A percentile compares a stretch with the other conserved stretches of the same genome.
Conservation (phyloP, 768 basidiomycete genomes). For the Lactarius hatsudake region DNA sequence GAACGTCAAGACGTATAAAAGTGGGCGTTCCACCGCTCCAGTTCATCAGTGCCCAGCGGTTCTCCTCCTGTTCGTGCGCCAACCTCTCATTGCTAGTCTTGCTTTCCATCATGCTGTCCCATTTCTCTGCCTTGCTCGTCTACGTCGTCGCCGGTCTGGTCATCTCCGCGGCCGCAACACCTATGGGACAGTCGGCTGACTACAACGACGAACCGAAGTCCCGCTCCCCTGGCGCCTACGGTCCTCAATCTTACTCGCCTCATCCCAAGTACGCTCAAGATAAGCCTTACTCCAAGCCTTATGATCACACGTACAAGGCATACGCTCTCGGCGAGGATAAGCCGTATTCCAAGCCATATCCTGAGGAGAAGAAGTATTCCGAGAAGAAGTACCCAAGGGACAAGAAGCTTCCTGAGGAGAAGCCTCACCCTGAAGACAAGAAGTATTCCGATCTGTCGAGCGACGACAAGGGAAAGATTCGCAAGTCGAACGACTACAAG, state of each 20-base stretch:
- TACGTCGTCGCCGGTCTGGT: conserved; percentile 19
- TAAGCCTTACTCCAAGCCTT: background rate
- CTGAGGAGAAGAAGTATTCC: background rate
- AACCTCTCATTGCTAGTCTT: conserved; percentile 14
- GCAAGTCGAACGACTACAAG: background rate
- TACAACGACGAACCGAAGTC: conserved; percentile 4
- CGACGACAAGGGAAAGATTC: background rate
- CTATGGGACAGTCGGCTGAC: conserved; percentile 7
- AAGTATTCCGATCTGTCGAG: background rate
- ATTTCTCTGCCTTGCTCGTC: conserved; percentile 21
- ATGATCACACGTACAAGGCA: background rate
- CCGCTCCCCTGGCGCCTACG: conserved; percentile 3
- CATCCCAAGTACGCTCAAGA: background rate
- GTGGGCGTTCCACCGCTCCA: background rate
- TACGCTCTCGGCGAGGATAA: background rate
- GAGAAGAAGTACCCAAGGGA: background rate
- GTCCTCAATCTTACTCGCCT: background rate
- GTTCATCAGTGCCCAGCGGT: conserved; percentile 16
- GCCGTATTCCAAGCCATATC: background rate
- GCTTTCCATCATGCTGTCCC: conserved; percentile 23
- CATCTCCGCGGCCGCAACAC: conserved; percentile 21
- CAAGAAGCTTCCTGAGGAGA: conserved; percentile 3
- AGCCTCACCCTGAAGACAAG: background rate
- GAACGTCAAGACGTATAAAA: conserved; percentile 13
- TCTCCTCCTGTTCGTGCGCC: no score